Base-by-base conservation (phyloP, 345 rosid genomes). In the Geranium brycei region DNA sequence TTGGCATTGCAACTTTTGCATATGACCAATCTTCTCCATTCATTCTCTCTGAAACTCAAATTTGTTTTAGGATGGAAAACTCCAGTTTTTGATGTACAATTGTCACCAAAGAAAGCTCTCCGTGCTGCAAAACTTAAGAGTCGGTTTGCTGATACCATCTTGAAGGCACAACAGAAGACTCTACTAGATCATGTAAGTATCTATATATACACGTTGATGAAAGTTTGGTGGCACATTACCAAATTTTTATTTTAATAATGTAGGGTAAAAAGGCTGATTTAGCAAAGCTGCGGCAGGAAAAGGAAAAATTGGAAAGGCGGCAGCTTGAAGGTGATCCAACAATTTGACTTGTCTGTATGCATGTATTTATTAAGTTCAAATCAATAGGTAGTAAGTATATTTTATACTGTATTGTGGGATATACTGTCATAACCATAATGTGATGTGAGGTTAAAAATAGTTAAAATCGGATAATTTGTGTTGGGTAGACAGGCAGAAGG, bases 101-200 rank as follows among this genome's bases (percentile, higher is more conserved):
- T 89, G 69, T 87, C 96, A 19, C 89, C 98, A 4, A 70, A 77
- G 58, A 91, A 82, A 72, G 95, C 89, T 67, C 83, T 89, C 12
- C 91, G 96, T 35, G 95, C 88, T 76, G 98, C 91, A 57, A 81
- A 79, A 53, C 66, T 91, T 23, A 92, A 79, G 74, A 76, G 66
- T 19, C 91, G 93, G 38, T 92, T 87, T 70, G 98, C 95, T 16
- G 85, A 71, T 51, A 83, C 89, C 30, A 89, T 92, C 47, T 58
- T 83, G 60, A 87, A 77, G 83, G 91, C 95, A 8, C 78, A 82
- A 63, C 87, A 82, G 65, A 84, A 74, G 85, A 81, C 86, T 35
- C 75, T 79, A 19, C 83, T 79, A 56, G 82, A 77, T 66, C 75
- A 85, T 31, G 98, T 84, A 85, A 58, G 41, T 35, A 35, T 35